Evolutionary conservation across 768 basidiomycete species (phyloP).

Genomic region (Panellus pusillus): DNA sequence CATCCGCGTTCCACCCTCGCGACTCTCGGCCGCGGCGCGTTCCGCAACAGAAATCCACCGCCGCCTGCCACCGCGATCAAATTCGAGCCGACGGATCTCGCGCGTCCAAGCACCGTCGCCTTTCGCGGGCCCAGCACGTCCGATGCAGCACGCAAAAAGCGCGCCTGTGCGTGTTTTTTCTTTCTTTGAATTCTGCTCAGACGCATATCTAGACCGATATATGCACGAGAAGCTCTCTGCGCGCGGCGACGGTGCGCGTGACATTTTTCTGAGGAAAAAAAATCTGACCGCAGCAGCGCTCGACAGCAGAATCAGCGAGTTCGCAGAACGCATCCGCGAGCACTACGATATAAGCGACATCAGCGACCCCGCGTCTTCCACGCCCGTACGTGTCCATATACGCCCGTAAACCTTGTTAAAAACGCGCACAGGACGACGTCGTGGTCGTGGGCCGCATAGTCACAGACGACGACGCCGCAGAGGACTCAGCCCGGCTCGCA

Average conservation of each 20-base stretch:
- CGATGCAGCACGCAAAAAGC: conserved; percentile 39
- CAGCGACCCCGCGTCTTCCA: conserved; percentile 62
- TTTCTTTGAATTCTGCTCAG: not conserved
- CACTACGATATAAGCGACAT: conserved; percentile 75
- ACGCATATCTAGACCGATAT: conserved; percentile 64
- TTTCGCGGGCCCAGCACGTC: conserved; percentile 44
- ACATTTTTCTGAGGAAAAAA: not conserved
- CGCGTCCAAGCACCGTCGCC: conserved; percentile 29
- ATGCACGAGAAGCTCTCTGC: conserved; percentile 93
- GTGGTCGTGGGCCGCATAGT: conserved; percentile 74
- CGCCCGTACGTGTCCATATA: conserved; percentile 36
- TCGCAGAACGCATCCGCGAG: conserved; percentile 68
- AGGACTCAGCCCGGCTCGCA: conserved; percentile 61
- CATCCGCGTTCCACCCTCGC: conserved; percentile 29
- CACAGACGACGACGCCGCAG: conserved; percentile 61
- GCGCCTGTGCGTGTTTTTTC: conserved; percentile 52
- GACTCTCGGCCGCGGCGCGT: conserved; percentile 31
- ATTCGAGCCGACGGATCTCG: conserved; percentile 33
- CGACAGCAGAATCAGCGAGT: conserved; percentile 86
- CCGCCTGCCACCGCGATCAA: conserved; percentile 29
- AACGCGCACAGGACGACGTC: conserved; percentile 52
- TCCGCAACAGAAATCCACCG: conserved; percentile 29
- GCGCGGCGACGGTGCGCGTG: conserved; percentile 69
- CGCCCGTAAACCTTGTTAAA: not conserved
- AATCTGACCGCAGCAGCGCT: too few relatives aligned